These are phyloP conservation scores for Pseudocercospora fuligena DNA, from an alignment of 2,329 filamentous ascomycete genomes.

Conservation along the genomic window DNA sequence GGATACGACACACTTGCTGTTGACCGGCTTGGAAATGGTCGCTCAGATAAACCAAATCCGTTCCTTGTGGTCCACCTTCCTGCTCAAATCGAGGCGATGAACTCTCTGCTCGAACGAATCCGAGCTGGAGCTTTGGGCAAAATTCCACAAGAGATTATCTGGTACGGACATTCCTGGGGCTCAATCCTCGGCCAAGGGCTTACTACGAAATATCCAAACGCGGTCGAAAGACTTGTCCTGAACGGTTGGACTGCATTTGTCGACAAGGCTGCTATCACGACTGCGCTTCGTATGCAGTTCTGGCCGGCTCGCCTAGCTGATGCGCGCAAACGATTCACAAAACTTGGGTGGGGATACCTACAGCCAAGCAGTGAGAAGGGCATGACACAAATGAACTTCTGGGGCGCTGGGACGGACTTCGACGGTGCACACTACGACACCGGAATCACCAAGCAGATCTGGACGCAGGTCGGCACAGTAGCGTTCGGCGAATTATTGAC, in stretches of 20 bases:
- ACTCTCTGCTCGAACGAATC: neutral
- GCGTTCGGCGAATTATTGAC: slow-evolving; percentile 3
- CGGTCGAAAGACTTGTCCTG: neutral
- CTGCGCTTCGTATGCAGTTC: neutral
- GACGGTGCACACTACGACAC: slow-evolving; percentile 4
- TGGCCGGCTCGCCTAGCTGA: neutral
- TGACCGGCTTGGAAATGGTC: slow-evolving; percentile 11
- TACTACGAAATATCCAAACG: slow-evolving; percentile 8
- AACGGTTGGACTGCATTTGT: slow-evolving; percentile 6
- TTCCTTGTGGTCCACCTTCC: slow-evolving; percentile 8
- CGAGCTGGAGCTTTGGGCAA: slow-evolving; percentile 5
- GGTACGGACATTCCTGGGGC: slow-evolving; percentile 16
- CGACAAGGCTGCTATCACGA: neutral
- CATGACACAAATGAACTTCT: slow-evolving; percentile 6
- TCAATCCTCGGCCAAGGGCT: slow-evolving; percentile 6
- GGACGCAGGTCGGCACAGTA: neutral
- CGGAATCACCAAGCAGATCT: neutral
- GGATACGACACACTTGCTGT: slow-evolving; percentile 11
- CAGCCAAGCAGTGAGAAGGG: neutral
- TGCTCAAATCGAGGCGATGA: slow-evolving; percentile 13
- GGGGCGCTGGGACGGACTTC: neutral
- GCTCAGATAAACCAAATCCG: neutral
- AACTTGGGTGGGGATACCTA: neutral
- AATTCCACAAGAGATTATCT: slow-evolving; percentile 8
- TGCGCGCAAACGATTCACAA: neutral